Base-by-base conservation (phyloP, 2,329 filamentous ascomycete genomes). In the Nothophoma quercina region DNA sequence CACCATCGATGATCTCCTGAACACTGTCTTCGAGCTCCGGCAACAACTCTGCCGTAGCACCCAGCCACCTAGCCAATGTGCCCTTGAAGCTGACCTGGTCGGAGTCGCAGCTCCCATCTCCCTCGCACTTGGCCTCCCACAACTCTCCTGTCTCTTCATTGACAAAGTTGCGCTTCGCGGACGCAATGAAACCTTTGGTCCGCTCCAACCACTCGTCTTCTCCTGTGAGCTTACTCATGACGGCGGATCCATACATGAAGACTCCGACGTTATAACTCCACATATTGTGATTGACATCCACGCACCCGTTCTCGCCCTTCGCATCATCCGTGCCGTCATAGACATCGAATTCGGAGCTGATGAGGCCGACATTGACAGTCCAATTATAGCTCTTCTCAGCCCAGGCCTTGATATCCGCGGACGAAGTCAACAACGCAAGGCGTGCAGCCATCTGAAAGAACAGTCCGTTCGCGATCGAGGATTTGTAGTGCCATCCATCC, bases 361-460 rank as follows among this genome's bases (percentile, higher is more conserved):
- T 78, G 33, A 85, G 74, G 1, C 81, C 80, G 2, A 82, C 75
- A 6, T 62, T 63, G 0, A 59, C 54, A 21, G 78, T 74, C 75
- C 77, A 86, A 42, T 83, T 79, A 82, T 87, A 89, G 8, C 83
- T 73, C 59, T 82, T 84, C 38, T 81, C 71, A 1, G 88, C 88
- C 88, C 88, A 90, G 2, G 86, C 79, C 15, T 55, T 38, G 7
- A 64, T 62, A 4, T 68, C 64, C 1, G 79, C 71, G 63, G 88
- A 85, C 8, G 82, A 82, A 0, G 86, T 89, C 38, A 82, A 83
- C 34, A 86, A 82, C 4, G 85, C 88, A 9, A 93, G 79, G 6
- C 90, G 85, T 0, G 90, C 89, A 1, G 88, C 87, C 26, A 96
- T 81, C 70, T 93, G 88, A 75, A 95, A 92, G 71, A 96, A 86